Conservation (phyloP, 257 asterid species). For the Verbena officinalis region DNA sequence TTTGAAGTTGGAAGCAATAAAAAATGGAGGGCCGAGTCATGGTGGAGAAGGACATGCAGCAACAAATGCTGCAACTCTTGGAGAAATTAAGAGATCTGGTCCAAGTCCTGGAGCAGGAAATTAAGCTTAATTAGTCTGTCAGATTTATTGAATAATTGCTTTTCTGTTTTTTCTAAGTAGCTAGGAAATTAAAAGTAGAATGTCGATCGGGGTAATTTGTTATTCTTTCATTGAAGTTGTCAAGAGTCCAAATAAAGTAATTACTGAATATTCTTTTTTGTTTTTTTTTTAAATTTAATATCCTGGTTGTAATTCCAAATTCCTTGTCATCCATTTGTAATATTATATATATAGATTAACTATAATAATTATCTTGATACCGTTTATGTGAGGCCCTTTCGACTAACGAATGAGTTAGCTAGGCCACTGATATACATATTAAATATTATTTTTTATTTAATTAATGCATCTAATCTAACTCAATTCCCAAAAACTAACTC, state of each 20-base stretch:
- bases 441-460: too few species aligned
- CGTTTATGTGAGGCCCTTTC: too few species aligned
- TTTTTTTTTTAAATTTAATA: not conserved
- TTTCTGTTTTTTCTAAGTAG: too few species aligned
- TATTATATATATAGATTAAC: not conserved
- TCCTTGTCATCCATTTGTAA: not conserved
- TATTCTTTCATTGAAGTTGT: not conserved
- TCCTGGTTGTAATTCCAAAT: not conserved
- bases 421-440: too few species aligned
- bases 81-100: conserved; percentile 38
- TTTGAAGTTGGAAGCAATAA: conserved; percentile 28
- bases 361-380: too few species aligned
- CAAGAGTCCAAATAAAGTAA: not conserved
- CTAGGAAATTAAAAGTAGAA: too few species aligned
- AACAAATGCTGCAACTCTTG: conserved; percentile 25
- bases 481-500: too few species aligned
- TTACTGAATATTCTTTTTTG: not conserved
- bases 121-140: not conserved
- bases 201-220: not conserved
- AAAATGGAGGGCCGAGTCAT: conserved; percentile 39
- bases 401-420: too few species aligned
- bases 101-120: conserved; percentile 39
- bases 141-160: not conserved
- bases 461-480: too few species aligned
- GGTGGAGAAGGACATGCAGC: conserved; percentile 41